phyloP scores from a whole-genome alignment of 352 stramenopile species.

The Phytophthora agathidicida region DNA sequence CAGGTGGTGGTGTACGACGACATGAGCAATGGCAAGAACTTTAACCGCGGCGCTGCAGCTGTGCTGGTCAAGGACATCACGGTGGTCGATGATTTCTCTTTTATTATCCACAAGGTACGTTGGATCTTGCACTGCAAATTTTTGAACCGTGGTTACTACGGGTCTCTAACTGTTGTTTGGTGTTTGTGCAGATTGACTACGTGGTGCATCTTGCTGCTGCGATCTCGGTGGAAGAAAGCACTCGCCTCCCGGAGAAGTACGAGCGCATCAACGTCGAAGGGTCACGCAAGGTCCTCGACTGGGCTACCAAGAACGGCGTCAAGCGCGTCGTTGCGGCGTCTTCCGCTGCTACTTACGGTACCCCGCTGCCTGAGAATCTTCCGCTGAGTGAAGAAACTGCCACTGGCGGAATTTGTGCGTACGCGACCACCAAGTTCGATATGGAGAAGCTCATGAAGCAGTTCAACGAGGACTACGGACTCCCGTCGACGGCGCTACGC shows the following conservation, averaged over 20 bases:
- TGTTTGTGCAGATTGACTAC: slow-evolving; percentile 66
- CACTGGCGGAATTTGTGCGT: slow-evolving; percentile 80
- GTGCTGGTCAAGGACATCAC: slow-evolving; percentile 89
- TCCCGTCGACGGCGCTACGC: slow-evolving; percentile 77
- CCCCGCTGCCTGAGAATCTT: slow-evolving; percentile 62
- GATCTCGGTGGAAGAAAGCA: slow-evolving; percentile 88
- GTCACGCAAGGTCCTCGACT: slow-evolving; percentile 83
- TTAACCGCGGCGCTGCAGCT: slow-evolving; percentile 72
- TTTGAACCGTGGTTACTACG: background rate
- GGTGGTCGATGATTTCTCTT: slow-evolving; percentile 76
- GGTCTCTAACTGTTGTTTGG: slow-evolving; percentile 6
- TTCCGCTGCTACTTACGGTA: slow-evolving; percentile 81
- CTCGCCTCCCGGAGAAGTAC: slow-evolving; percentile 85
- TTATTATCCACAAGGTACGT: slow-evolving; percentile 78
- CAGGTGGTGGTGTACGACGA: slow-evolving; percentile 88
- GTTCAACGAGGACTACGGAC: slow-evolving; percentile 69
- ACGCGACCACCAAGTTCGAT: slow-evolving; percentile 85
- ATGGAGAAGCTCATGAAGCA: slow-evolving; percentile 85
- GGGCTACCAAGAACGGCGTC: slow-evolving; percentile 71
- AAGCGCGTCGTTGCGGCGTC: slow-evolving; percentile 84
- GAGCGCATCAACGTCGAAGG: slow-evolving; percentile 86
- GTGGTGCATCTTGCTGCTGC: slow-evolving; percentile 83
- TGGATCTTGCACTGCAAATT: too few species aligned
- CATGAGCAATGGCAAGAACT: slow-evolving; percentile 91
- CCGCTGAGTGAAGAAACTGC: slow-evolving; percentile 75